Evolutionary conservation across 139 green algal genomes (phyloP), one percentile per base, ranked within the genome.

Genomic region (Chlamydomonas applanata): DNA sequence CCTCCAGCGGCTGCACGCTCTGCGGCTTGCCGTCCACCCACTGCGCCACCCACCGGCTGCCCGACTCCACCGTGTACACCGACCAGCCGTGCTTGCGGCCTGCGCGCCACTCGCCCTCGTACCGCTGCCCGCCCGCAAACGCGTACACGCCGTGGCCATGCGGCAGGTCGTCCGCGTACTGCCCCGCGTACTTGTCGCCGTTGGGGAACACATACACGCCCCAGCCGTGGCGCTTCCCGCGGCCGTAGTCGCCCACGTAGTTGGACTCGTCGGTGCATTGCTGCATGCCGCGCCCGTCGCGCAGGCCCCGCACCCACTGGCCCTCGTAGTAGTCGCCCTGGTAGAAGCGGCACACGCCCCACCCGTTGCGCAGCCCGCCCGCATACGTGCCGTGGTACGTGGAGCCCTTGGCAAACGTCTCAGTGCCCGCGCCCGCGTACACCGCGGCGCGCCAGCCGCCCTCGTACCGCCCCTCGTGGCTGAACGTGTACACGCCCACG

Each of bases 71-170:
- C 7, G 40, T 92, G 79, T 92, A 90, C 9, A 90, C 75, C 69
- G 82, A 84, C 85, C 83, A 90, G 49, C 88, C 88, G 69, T 93
- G 86, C 82, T 93, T 93, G 78, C 90, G 88, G 52, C 88, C 88
- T 17, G 77, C 59, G 25, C 81, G 67, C 88, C 88, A 93, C 71
- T 89, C 73, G 3, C 88, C 88, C 78, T 91, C 83, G 76, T 93
- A 93, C 46, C 76, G 79, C 73, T 91, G 86, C 13, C 88, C 88
- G 14, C 72, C 85, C 19, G 81, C 76, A 78, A 91, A 91, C n/a
- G 82, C 49, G 63, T 93, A 93, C 65, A 89, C 82, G 54, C 88
- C 88, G 64, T 84, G 67, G 36, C 88, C 87, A 67, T 89, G 84
- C 30, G 81, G 73, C 53, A 88, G 79, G 64, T 88, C 83, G 25